phyloP scores from a whole-genome alignment of 2,329 filamentous ascomycete genomes.

The Basipetospora chlamydospora region DNA sequence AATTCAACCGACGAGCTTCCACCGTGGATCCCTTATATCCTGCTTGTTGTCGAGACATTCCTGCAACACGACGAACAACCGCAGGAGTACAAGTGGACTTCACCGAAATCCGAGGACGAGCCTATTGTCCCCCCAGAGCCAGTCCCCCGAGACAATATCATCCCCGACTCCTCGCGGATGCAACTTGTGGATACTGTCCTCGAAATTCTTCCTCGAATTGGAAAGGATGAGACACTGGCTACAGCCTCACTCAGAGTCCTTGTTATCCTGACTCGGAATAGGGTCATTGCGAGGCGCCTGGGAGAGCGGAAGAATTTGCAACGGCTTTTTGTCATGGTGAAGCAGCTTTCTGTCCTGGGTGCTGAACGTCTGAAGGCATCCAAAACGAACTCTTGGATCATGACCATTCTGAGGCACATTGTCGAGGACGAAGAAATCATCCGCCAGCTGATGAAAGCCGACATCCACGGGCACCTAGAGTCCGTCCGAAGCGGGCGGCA shows the following conservation, averaged over 20 bases:
- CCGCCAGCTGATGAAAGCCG: constrained; percentile 79
- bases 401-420: constrained; percentile 81
- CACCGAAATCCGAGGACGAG: constrained; percentile 35
- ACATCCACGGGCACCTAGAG: constrained; percentile 43
- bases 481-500: constrained; percentile 33
- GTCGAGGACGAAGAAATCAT: constrained; percentile 87
- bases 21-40: constrained; percentile 81
- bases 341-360: constrained; percentile 70
- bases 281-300: constrained; percentile 58
- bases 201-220: constrained; percentile 69
- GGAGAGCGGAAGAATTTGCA: constrained; percentile 83
- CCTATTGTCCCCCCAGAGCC: constrained; percentile 29
- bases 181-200: constrained; percentile 64
- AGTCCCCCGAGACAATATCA: constrained; percentile 16
- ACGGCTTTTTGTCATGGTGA: constrained; percentile 85
- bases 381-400: constrained; percentile 46
- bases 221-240: constrained; percentile 74
- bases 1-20: constrained; percentile 64
- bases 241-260: constrained; percentile 71
- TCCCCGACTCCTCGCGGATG: constrained; percentile 49
- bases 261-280: constrained; percentile 72
- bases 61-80: constrained; percentile 83
- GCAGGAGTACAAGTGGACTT: constrained; percentile 55
- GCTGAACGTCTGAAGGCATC: constrained; percentile 54
- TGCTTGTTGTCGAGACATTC: constrained; percentile 80